A percentile compares a stretch with the other conserved stretches of the same genome.
Evolutionary conservation across 305 asterid species (phyloP).

Genomic region (Solanum hybrid): DNA sequence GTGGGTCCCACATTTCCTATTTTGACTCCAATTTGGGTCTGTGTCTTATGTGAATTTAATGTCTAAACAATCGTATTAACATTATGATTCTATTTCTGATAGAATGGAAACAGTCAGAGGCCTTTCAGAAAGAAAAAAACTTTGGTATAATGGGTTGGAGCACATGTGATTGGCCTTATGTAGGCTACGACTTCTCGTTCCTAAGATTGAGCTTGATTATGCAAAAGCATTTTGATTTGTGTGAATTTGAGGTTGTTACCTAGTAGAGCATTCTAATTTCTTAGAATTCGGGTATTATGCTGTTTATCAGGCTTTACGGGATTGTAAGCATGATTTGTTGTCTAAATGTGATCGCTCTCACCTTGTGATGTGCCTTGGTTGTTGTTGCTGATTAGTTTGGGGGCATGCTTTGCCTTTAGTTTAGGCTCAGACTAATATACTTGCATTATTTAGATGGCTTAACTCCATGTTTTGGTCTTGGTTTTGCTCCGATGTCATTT

Average conservation of each 20-base stretch:
- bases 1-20: background rate
- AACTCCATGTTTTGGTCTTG: background rate
- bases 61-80: background rate
- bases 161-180: background rate
- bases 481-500: background rate
- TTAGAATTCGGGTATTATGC: background rate
- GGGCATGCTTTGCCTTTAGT: background rate
- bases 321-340: background rate
- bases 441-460: background rate
- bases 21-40: background rate
- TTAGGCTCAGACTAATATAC: background rate
- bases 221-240: no score
- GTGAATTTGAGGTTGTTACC: background rate
- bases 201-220: background rate
- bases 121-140: background rate
- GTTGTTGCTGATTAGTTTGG: background rate
- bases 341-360: background rate
- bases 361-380: background rate
- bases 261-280: background rate
- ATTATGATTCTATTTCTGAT: background rate
- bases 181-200: background rate
- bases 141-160: background rate
- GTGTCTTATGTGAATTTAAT: no score
- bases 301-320: background rate
- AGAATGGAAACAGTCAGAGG: background rate